phyloP scores from a whole-genome alignment of 352 stramenopile species.

The Blastocystis sp. region DNA sequence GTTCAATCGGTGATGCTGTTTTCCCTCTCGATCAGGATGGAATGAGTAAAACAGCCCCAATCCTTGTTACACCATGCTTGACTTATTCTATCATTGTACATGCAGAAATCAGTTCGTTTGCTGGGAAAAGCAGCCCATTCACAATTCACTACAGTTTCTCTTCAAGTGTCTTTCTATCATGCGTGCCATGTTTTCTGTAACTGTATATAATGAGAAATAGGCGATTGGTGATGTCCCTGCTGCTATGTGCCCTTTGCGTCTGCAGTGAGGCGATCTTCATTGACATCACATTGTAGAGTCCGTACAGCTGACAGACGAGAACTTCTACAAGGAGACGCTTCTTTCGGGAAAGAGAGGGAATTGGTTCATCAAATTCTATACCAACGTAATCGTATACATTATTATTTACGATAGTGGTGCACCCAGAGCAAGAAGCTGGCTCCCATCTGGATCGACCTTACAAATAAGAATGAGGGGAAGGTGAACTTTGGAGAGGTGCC shows the following conservation, averaged over 20 bases:
- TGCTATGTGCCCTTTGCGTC: not conserved
- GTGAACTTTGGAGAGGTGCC: conserved; percentile 2
- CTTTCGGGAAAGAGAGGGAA: not conserved
- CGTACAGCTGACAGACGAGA: not conserved
- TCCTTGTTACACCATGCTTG: not conserved
- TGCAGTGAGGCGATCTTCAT: not conserved
- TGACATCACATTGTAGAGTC: not conserved
- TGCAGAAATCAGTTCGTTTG: too few relatives aligned
- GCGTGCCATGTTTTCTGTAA: too few relatives aligned
- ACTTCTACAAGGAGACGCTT: conserved; percentile 20
- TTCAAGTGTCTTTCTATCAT: not conserved
- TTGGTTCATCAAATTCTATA: conserved; percentile 35
- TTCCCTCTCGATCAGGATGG: too few relatives aligned
- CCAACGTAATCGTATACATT: not conserved
- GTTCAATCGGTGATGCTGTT: too few relatives aligned
- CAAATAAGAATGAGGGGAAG: not conserved
- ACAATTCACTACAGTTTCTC: not conserved
- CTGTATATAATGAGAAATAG: too few relatives aligned
- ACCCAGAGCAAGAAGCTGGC: not conserved
- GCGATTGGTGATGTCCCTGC: not conserved
- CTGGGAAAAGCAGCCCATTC: not conserved
- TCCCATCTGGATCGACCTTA: not conserved
- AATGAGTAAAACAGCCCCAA: not conserved
- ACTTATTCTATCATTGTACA: too few relatives aligned
- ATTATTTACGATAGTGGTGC: conserved; percentile 25